Conservation (phyloP, 345 rosid species). For the Dimocarpus longan region DNA sequence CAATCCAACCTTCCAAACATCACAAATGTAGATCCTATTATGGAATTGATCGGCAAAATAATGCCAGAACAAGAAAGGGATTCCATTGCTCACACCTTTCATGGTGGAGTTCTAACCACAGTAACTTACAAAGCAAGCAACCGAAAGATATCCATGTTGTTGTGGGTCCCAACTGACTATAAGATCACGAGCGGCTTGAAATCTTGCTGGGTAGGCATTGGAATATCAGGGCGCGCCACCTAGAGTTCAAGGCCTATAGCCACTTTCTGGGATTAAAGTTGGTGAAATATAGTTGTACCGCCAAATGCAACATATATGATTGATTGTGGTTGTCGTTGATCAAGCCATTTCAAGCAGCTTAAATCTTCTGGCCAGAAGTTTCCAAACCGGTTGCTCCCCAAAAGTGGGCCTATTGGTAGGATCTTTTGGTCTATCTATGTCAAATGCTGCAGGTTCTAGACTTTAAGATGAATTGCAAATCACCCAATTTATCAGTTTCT, state of each 20-base stretch:
- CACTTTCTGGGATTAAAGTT: slow-evolving; percentile 28
- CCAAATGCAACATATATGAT: slow-evolving; percentile 47
- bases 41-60: slow-evolving; percentile 48
- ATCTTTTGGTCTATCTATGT: neutral
- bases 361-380: slow-evolving; percentile 36
- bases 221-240: slow-evolving; percentile 9
- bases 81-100: slow-evolving; percentile 51
- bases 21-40: slow-evolving; percentile 42
- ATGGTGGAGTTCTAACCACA: slow-evolving; percentile 70
- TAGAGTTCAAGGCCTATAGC: slow-evolving; percentile 36
- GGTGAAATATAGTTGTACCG: slow-evolving; percentile 21
- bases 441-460: slow-evolving; percentile 36
- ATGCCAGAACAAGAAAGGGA: slow-evolving; percentile 61
- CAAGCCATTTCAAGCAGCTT: slow-evolving; percentile 38
- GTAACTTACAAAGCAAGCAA: slow-evolving; percentile 54
- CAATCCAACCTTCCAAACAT: slow-evolving; percentile 51
- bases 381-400: slow-evolving; percentile 5
- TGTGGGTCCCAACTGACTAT: slow-evolving; percentile 49
- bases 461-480: slow-evolving; percentile 35
- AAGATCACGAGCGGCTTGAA: slow-evolving; percentile 2
- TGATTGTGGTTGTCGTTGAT: slow-evolving; percentile 31
- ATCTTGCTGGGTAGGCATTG: slow-evolving; percentile 12
- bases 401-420: slow-evolving; percentile 34
- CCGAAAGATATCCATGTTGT: slow-evolving; percentile 27
- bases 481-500: slow-evolving; percentile 37